Evolutionary conservation across 2,329 filamentous ascomycete genomes (phyloP).

Genomic region (Fusarium lateritium): DNA sequence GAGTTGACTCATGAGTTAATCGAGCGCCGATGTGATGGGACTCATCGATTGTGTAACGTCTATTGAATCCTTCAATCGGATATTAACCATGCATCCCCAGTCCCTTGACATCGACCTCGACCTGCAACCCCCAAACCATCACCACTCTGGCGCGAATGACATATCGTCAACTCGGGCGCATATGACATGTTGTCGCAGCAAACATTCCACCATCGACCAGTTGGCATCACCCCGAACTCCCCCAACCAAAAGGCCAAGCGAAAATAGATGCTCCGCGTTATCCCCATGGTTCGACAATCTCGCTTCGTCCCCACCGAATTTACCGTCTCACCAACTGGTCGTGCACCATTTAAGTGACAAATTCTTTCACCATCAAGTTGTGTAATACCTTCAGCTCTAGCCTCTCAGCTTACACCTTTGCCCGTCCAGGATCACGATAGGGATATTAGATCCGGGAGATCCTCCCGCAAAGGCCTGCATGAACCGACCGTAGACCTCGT

Average conservation of each 20-base stretch:
- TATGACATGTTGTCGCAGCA: slow-evolving; percentile 2
- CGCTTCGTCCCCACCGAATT: slow-evolving; percentile 24
- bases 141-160: not conserved
- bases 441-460: slow-evolving; percentile 36
- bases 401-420: slow-evolving; percentile 1
- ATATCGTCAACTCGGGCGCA: slow-evolving; percentile 4
- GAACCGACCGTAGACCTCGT: slow-evolving; percentile 7
- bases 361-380: slow-evolving; percentile 34
- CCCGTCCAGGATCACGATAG: slow-evolving; percentile 24
- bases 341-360: slow-evolving; percentile 19
- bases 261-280: slow-evolving; percentile 23
- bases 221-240: no score
- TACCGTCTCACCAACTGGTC: slow-evolving; percentile 11
- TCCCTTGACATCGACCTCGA: not conserved
- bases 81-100: slow-evolving; percentile 6
- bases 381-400: slow-evolving; percentile 26
- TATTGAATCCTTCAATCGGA: slow-evolving; percentile 6
- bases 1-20: slow-evolving; percentile 16
- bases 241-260: not conserved
- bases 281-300: slow-evolving; percentile 44
- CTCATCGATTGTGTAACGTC: not conserved
- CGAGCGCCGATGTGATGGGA: not conserved
- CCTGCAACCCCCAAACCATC: not conserved
- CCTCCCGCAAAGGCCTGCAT: slow-evolving; percentile 35
- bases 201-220: slow-evolving; percentile 2